Evolutionary conservation across 2,329 filamentous ascomycete species (phyloP).

Genomic region (Fusarium begoniae): DNA sequence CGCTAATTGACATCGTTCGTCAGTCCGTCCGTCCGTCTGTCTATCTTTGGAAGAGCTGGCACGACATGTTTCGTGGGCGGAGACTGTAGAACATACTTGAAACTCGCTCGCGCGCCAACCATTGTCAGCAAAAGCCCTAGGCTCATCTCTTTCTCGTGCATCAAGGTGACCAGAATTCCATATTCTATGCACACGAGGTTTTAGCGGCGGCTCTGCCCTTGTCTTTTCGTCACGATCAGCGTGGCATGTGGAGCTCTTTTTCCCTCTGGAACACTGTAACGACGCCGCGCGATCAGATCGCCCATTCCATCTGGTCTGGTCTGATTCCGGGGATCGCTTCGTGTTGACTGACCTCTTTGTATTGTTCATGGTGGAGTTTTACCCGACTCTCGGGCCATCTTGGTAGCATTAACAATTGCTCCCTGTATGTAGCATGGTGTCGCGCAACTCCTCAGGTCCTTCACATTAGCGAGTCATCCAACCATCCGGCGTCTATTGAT

Average conservation of each 20-base stretch:
- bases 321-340: conserved; percentile 21
- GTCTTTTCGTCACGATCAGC: conserved; percentile 32
- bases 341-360: conserved; percentile 6
- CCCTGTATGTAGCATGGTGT: conserved; percentile 1
- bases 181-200: conserved; percentile 6
- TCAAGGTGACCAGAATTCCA: conserved; percentile 13
- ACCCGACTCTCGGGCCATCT: neutral
- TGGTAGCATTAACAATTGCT: neutral
- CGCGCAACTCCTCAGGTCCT: neutral
- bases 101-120: conserved; percentile 1
- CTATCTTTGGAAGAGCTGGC: conserved; percentile 6
- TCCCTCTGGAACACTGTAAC: conserved; percentile 23
- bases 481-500: conserved; percentile 20
- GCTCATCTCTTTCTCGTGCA: conserved; percentile 33
- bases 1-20: neutral
- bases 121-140: conserved; percentile 19
- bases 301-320: conserved; percentile 1
- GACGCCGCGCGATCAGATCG: conserved; percentile 22
- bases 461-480: conserved; percentile 6
- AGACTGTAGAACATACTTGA: conserved; percentile 7
- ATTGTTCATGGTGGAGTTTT: neutral
- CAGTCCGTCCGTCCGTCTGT: neutral
- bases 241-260: conserved; percentile 27
- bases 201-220: conserved; percentile 35
- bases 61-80: conserved; percentile 7